Evolutionary conservation across 305 asterid genomes (phyloP), one percentile per base, ranked within the genome.

Genomic region (Euphrasia arctica): DNA sequence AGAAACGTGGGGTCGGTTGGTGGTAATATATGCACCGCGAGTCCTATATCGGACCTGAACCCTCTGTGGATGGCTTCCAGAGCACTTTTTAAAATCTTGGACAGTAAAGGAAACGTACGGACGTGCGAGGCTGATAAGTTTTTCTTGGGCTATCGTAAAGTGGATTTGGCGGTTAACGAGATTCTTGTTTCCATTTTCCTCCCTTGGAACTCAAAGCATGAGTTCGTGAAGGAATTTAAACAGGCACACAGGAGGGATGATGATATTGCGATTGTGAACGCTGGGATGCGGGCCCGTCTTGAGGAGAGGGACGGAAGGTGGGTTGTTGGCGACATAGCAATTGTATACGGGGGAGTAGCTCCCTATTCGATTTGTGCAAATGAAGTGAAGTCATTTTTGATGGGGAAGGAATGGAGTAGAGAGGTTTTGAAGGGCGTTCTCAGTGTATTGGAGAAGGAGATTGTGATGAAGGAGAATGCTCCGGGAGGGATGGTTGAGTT

Each of bases 401-500:
- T 86, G 4, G 92, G 95, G 72, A 87, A 85, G 70, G 59, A 25
- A 48, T 92, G 97, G 97, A 78, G 78, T 67, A 78, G 77, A 60
- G 88, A 84, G 72, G 74, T 87, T 57, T 71, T 87, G 77, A 81
- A 74, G 70, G 83, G 82, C 70, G 88, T 90, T 76, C 67, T 90
- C 70, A 54, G 80, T 61, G 74, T 83, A 66, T 73, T 90, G 51
- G 83, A 81, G 82, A 78, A 85, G 73, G 96, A 92, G 36, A 79
- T 92, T 75, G 75, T 83, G 72, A 73, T 92, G 77, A 87, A 80
- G 77, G 91, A 88, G 73, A 78, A 86, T 79, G 96, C 97, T 32
- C 96, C 97, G 1, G 98, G 98, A 43, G 98, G 98, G 72, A 92
- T 92, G 98, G 87, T 87, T 5, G 98, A 92, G 79, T 92, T 87